Base-by-base conservation (phyloP, 2,329 filamentous ascomycete species). In the Coniella vitis region DNA sequence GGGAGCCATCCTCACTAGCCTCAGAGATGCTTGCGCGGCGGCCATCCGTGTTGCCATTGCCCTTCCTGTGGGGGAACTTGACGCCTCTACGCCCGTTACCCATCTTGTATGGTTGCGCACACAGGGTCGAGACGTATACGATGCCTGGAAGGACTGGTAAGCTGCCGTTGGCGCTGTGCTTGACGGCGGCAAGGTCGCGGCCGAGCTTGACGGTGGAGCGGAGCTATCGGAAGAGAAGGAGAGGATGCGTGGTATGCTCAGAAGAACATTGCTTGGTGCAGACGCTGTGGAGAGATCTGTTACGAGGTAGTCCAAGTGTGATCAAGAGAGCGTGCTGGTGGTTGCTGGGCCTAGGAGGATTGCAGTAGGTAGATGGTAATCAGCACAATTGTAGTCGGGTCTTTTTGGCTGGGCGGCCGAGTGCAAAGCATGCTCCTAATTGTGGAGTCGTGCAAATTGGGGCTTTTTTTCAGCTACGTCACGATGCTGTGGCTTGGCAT, bases 1-100 rank as follows among this genome's bases (percentile, higher is more conserved):
- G 65, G 19, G 75, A 78, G 44, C 70, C 71, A 7, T 34, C 74
- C 57, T 86, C 83, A 63, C 81, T 86, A 60, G 74, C 74, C 56
- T 87, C 84, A 57, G 84, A 86, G 67, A 87, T 81, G 73, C 83
- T 87, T 50, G 78, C 76, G 58, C 84, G 81, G 57, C 81, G 75
- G 44, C 79, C 75, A 12, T 85, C 74, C 53, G 63, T 57, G 51
- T 55, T 57, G 50, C 71, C 71, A 54, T 78, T 76, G 56, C 65
- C 61, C 58, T 70, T 70, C 63, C 71, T 74, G 58, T 71, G 69
- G 57, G 74, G 74, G 64, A 79, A 79, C 55, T 74, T 72, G 52
- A 79, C 76, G 60, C 75, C 76, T 63, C 75, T 72, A 55, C 69
- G 69, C 49, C 67, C 54, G 48, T 61, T 64, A n/a, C 58, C 61